phyloP scores from a whole-genome alignment of 2,329 filamentous ascomycete species.

The Verticillium dahliae region DNA sequence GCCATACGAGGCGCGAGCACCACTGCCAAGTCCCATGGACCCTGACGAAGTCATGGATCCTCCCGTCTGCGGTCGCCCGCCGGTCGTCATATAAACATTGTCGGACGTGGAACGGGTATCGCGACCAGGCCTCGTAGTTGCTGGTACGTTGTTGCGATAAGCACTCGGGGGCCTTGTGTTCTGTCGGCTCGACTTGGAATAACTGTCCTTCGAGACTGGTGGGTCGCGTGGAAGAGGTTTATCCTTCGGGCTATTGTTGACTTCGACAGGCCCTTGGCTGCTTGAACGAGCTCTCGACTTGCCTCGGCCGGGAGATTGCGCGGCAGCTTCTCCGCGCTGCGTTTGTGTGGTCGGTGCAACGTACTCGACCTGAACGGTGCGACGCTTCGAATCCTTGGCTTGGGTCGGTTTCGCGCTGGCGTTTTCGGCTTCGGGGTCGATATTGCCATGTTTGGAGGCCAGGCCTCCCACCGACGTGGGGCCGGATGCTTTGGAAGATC shows the following conservation, averaged over 20 bases:
- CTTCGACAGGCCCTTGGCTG: slow-evolving; percentile 44
- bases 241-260: slow-evolving; percentile 32
- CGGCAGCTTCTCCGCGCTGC: slow-evolving; percentile 51
- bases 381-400: slow-evolving; percentile 81
- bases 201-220: slow-evolving; percentile 35
- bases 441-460: slow-evolving; percentile 65
- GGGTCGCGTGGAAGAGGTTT: slow-evolving; percentile 57
- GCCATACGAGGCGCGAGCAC: slow-evolving; percentile 68
- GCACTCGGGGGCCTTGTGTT: slow-evolving; percentile 40
- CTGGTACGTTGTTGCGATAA: slow-evolving; percentile 28
- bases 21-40: slow-evolving; percentile 53
- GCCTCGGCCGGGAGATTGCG: slow-evolving; percentile 12
- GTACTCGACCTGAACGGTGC: slow-evolving; percentile 96
- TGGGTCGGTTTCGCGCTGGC: slow-evolving; percentile 44
- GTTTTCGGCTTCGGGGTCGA: slow-evolving; percentile 59
- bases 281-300: slow-evolving; percentile 39
- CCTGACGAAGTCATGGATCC: slow-evolving; percentile 66
- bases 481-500: slow-evolving; percentile 55
- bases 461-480: slow-evolving; percentile 54
- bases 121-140: slow-evolving; percentile 38
- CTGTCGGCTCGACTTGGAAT: slow-evolving; percentile 26
- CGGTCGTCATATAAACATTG: slow-evolving; percentile 38
- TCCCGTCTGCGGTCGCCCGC: slow-evolving; percentile 68
- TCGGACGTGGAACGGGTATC: slow-evolving; percentile 51
- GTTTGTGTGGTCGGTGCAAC: slow-evolving; percentile 87